phyloP scores from a whole-genome alignment of 1,139 yeast species.

The Tardiomyces digboiensis region DNA sequence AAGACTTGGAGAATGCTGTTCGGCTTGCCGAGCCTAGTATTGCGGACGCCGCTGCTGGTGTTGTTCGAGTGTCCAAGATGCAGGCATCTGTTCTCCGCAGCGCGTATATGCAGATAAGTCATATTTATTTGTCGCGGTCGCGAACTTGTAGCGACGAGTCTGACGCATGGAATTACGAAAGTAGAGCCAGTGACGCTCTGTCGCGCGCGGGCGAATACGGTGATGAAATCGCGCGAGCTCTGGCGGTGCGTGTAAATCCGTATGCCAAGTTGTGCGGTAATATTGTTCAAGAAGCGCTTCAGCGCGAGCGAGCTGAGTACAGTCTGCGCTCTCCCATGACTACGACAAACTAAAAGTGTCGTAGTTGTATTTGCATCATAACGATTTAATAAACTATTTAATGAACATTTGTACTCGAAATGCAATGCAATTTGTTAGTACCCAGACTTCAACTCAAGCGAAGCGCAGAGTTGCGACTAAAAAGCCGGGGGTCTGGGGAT shows the following conservation, averaged over 20 bases:
- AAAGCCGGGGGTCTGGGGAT: too few relatives aligned
- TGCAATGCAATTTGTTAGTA: too few relatives aligned
- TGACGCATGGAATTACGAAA: constrained; percentile 19
- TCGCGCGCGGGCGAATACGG: constrained; percentile 22
- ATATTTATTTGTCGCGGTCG: constrained; percentile 15
- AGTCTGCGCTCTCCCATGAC: too few relatives aligned
- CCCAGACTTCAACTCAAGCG: too few relatives aligned
- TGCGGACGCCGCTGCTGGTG: neutral
- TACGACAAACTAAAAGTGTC: too few relatives aligned
- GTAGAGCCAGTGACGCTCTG: constrained; percentile 20
- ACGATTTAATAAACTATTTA: too few relatives aligned
- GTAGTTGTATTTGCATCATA: too few relatives aligned
- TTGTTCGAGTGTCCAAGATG: constrained; percentile 18
- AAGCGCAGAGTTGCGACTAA: too few relatives aligned
- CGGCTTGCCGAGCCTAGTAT: constrained; percentile 16
- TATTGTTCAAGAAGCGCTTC: constrained; percentile 19
- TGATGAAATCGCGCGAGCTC: constrained; percentile 18
- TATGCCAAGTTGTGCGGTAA: constrained; percentile 27
- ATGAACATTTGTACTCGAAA: too few relatives aligned
- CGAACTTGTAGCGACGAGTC: constrained; percentile 4
- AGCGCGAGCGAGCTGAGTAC: constrained; percentile 6
- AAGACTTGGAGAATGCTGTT: constrained; percentile 18
- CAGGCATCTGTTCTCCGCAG: constrained; percentile 22
- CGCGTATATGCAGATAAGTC: constrained; percentile 23
- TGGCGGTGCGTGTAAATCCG: constrained; percentile 23